These are phyloP conservation scores for Paratinospora sagittata DNA, from an alignment of 164 flowering plant species.

Conservation along the genomic window DNA sequence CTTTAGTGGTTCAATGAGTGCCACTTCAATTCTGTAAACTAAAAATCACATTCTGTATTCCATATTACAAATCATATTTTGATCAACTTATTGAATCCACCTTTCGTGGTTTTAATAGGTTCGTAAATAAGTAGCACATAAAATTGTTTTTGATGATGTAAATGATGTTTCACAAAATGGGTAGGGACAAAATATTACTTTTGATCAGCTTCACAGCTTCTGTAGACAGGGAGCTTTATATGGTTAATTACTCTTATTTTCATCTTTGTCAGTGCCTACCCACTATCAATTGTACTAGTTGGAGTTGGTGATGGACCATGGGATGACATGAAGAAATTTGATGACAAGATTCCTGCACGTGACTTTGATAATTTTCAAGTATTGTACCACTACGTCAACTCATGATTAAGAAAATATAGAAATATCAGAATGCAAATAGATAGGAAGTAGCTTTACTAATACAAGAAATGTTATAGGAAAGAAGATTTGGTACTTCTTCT, in stretches of 20 bases:
- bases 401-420: neutral
- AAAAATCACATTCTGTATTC: too few species aligned
- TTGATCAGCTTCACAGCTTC: neutral
- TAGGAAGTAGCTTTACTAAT: too few species aligned
- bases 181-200: neutral
- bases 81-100: too few species aligned
- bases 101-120: too few species aligned
- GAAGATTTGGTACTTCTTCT: neutral
- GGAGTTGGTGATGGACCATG: conserved; percentile 92
- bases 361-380: conserved; percentile 80
- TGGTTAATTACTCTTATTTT: neutral
- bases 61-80: too few species aligned
- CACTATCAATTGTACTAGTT: conserved; percentile 62
- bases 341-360: conserved; percentile 66
- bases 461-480: neutral
- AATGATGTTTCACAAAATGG: too few species aligned
- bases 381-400: neutral
- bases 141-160: too few species aligned
- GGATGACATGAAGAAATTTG: conserved; percentile 79
- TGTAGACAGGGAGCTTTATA: neutral
- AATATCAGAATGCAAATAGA: too few species aligned
- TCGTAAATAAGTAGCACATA: too few species aligned
- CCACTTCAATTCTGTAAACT: too few species aligned
- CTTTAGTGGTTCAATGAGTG: too few species aligned
- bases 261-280: conserved; percentile 21